A percentile compares a stretch with the other conserved stretches of the same genome.
These are phyloP conservation scores for Umbelopsis sp. DNA, from an alignment of 192 early-diverging fungal species.

Conservation along the genomic window DNA sequence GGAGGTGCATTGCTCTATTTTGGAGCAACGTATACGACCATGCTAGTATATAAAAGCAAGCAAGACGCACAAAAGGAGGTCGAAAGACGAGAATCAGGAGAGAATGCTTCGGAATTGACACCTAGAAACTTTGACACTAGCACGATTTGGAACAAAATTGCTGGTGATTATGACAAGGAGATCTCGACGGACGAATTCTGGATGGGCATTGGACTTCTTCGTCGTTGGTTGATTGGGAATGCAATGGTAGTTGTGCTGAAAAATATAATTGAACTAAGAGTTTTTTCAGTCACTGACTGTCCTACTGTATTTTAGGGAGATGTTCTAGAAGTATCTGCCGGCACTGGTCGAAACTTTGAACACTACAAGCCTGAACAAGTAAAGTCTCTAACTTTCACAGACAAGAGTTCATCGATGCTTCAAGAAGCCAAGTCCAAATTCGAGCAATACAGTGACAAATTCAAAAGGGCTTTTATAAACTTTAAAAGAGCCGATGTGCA, in stretches of 20 bases:
- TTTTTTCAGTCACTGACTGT: not conserved
- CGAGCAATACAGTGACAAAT: constrained; percentile 27
- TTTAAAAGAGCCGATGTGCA: constrained; percentile 44
- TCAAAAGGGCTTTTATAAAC: constrained; percentile 17
- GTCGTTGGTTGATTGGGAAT: constrained; percentile 45
- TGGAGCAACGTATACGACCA: constrained; percentile 39
- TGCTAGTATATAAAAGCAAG: constrained; percentile 38
- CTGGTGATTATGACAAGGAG: constrained; percentile 55
- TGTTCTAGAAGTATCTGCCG: constrained; percentile 62
- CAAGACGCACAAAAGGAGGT: constrained; percentile 24
- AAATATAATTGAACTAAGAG: no score
- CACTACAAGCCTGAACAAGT: constrained; percentile 51
- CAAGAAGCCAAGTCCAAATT: constrained; percentile 40
- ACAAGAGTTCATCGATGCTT: constrained; percentile 56
- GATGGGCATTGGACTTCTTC: constrained; percentile 55
- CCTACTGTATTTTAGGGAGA: constrained; percentile 38
- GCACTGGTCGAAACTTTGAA: constrained; percentile 65
- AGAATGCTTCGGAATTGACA: constrained; percentile 10
- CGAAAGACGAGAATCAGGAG: not conserved
- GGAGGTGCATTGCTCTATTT: constrained; percentile 40
- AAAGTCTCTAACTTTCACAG: constrained; percentile 50
- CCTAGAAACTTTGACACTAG: constrained; percentile 36
- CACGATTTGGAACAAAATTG: constrained; percentile 50
- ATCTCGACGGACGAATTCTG: constrained; percentile 62
- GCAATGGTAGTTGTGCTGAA: no score